Evolutionary conservation across 1,139 yeast species (phyloP), one percentile per base, ranked within the genome.

Genomic region (Magnusiomyces magnusii): DNA sequence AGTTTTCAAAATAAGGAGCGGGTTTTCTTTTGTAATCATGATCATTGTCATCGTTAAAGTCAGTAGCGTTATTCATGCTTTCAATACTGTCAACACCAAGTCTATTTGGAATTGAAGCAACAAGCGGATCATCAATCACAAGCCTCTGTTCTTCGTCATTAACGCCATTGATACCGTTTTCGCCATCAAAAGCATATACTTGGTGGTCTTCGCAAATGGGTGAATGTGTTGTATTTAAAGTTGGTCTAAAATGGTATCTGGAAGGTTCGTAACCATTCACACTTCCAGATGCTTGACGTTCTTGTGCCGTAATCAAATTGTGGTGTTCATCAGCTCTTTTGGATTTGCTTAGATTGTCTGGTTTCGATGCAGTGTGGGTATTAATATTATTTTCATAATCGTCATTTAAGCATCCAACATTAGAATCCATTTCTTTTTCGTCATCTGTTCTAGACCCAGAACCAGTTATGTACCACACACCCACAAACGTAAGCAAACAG

Each of bases 401-500:
- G 80, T 77, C n/a, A n/a, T n/a, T n/a, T n/a, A n/a, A n/a, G n/a
- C n/a, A n/a, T n/a, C n/a, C n/a, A n/a, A n/a, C n/a, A n/a, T n/a
- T n/a, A n/a, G n/a, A n/a, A n/a, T n/a, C n/a, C n/a, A n/a, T n/a
- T n/a, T n/a, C n/a, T n/a, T n/a, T n/a, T n/a, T n/a, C n/a, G n/a
- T n/a, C n/a, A n/a, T 47, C 28, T 5, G 51, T 9, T 23, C 25
- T 15, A 2, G 51, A 23, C 13, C 31, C 51, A 25, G 51, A 24
- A 24, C 31, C 54, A 34, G 59, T 69, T 7, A 76, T 74, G 41
- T 72, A 63, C 70, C 75, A 76, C 2, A 77, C 81, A 0, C 81
- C 81, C 2, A 66, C 60, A 57, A 76, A 74, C 0, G 78, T 73
- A 17, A 76, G 61, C 2, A 66, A 44, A 44, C 77, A 73, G 2